Evolutionary conservation across 148 eudicot species (phyloP), one percentile per base, ranked within the genome.

Genomic region (Arctostaphylos glauca): DNA sequence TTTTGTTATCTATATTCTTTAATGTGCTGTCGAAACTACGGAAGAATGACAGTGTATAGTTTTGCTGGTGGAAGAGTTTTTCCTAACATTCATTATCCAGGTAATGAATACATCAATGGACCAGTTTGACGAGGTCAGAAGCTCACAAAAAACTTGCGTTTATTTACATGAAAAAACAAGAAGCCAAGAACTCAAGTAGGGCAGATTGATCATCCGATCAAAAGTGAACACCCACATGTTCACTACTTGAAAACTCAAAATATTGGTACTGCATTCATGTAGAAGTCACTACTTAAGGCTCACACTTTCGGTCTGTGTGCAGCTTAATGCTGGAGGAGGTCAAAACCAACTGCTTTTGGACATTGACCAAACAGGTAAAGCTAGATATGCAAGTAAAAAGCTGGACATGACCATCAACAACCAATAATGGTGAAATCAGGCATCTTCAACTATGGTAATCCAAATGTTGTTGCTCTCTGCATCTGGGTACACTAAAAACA

Each of bases 141-240:
- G n/a, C 46, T 41, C 46, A 68, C 5, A 3, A 70, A 70, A 25
- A 9, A 70, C 47, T 38, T 41, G 5, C 10, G 18, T 41, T 70
- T 41, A 70, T 12, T 70, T 5, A 41, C 74, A 41, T 41, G n/a
- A 70, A 43, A 70, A 38, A 41, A 48, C 74, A 31, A 68, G 73
- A 70, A 70, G 9, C 74, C 74, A 70, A 70, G 49, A 70, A n/a
- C 74, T 70, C 21, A 70, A 70, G 46, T 70, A 38, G 74, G 74
- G 15, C 74, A 41, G 74, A 43, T 70, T 41, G 74, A 70, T 70
- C 16, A 70, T 43, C 49, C 67, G 21, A 56, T 16, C 25, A 72
- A 44, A 72, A 46, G 25, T 18, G 76, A 8, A 9, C 52, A 44
- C 9, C n/a, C 64, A 9, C 5, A 43, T 46, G 44, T 44, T 46